These are phyloP conservation scores for Colletotrichum sp. DNA, from an alignment of 2,329 filamentous ascomycete species.

Conservation along the genomic window DNA sequence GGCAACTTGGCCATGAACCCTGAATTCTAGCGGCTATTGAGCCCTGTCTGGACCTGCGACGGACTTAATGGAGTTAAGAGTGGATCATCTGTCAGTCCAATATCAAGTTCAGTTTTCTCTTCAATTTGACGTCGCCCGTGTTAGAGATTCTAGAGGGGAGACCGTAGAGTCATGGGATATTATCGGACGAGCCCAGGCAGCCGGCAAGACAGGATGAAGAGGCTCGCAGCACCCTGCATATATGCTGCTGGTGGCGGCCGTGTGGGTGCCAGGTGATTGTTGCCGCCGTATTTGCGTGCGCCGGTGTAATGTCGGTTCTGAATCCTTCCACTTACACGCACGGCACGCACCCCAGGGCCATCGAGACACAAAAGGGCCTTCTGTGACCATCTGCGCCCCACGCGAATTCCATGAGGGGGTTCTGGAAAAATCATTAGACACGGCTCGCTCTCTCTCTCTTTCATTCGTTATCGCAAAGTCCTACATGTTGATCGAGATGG, in stretches of 20 bases:
- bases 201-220: background rate
- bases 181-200: background rate
- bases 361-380: background rate
- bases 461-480: background rate
- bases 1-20: background rate
- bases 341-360: background rate
- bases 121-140: background rate
- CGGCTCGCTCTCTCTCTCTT: background rate
- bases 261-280: background rate
- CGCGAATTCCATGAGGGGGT: background rate
- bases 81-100: background rate
- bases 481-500: background rate
- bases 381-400: background rate
- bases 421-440: background rate
- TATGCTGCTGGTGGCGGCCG: background rate
- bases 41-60: constrained; percentile 4
- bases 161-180: background rate
- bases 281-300: background rate
- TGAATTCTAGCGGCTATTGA: background rate
- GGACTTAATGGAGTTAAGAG: constrained; percentile 15
- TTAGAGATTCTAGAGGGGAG: background rate
- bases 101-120: background rate
- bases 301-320: background rate
- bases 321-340: background rate
- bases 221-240: background rate